Evolutionary conservation across 2,329 filamentous ascomycete genomes (phyloP).

Genomic region (Thyridium curvatum): DNA sequence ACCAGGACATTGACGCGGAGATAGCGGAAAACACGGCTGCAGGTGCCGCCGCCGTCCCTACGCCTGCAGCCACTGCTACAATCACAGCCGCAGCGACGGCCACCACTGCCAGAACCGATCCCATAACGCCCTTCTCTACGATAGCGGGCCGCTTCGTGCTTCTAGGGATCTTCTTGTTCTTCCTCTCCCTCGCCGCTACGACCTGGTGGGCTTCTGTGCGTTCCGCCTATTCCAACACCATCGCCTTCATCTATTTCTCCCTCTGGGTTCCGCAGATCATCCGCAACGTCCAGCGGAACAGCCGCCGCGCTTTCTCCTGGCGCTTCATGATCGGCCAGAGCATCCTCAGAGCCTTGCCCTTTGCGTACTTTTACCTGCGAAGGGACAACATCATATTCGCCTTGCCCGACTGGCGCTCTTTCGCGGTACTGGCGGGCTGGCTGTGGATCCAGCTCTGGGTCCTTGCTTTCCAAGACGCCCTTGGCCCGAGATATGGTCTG

Average conservation of each 20-base stretch:
- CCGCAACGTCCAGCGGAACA: slow-evolving; percentile 86
- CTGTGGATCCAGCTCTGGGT: slow-evolving; percentile 79
- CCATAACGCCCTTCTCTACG: slow-evolving; percentile 40
- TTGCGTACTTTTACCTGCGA: slow-evolving; percentile 79
- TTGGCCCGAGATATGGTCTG: slow-evolving; percentile 85
- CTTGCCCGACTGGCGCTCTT: slow-evolving; percentile 58
- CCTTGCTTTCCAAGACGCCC: slow-evolving; percentile 73
- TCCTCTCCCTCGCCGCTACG: slow-evolving; percentile 52
- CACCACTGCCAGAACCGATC: slow-evolving; percentile 14
- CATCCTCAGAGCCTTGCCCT: slow-evolving; percentile 67
- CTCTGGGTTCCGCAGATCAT: slow-evolving; percentile 91
- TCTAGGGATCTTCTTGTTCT: slow-evolving; percentile 46
- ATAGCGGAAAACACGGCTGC: slow-evolving; percentile 35
- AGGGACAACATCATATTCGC: slow-evolving; percentile 77
- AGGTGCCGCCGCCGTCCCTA: slow-evolving; percentile 23
- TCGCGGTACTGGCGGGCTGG: slow-evolving; percentile 65
- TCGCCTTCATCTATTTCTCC: slow-evolving; percentile 74
- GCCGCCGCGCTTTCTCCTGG: slow-evolving; percentile 85
- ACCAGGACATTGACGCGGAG: slow-evolving; percentile 58
- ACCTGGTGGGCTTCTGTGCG: slow-evolving; percentile 54
- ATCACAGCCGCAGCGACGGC: slow-evolving; percentile 17
- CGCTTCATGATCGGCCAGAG: slow-evolving; percentile 85
- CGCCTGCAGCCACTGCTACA: slow-evolving; percentile 16
- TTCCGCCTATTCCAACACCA: slow-evolving; percentile 51
- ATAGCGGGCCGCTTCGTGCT: slow-evolving; percentile 53